phyloP scores from a whole-genome alignment of 495 filamentous ascomycete species.

The Penicillium tannophilum region DNA sequence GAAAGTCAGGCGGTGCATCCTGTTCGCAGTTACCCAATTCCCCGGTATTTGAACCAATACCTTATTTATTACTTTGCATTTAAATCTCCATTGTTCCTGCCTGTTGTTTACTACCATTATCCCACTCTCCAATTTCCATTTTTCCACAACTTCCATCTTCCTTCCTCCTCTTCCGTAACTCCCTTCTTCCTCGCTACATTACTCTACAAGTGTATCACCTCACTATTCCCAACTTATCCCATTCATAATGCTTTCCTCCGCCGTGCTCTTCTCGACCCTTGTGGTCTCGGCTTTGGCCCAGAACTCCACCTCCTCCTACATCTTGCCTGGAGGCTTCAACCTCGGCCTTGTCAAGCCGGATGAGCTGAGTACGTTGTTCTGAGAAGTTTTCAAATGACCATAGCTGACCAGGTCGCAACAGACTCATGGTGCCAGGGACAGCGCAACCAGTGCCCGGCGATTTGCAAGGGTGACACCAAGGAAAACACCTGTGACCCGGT shows the following conservation, averaged over 20 bases:
- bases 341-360: conserved; percentile 30
- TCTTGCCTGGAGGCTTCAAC: conserved; percentile 44
- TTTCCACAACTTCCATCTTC: conserved; percentile 3
- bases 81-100: not conserved
- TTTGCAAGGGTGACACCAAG: conserved; percentile 45
- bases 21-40: conserved; percentile 16
- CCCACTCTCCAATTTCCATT: not conserved
- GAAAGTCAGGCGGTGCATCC: not conserved
- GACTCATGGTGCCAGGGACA: conserved; percentile 49
- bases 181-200: conserved; percentile 19
- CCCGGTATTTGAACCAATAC: not conserved
- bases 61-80: not conserved
- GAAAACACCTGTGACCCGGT: conserved; percentile 48
- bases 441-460: conserved; percentile 47
- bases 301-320: conserved; percentile 32
- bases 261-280: conserved; percentile 39
- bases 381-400: not conserved
- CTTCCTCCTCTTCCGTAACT: conserved; percentile 15
- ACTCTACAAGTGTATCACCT: conserved; percentile 2
- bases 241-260: conserved; percentile 36
- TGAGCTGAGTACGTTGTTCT: conserved; percentile 30
- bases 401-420: conserved; percentile 13
- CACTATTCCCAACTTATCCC: conserved; percentile 3
- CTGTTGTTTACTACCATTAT: not conserved
- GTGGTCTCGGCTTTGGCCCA: conserved; percentile 29